Conservation (phyloP, 345 rosid species). For the Eucalyptus fibrosa region DNA sequence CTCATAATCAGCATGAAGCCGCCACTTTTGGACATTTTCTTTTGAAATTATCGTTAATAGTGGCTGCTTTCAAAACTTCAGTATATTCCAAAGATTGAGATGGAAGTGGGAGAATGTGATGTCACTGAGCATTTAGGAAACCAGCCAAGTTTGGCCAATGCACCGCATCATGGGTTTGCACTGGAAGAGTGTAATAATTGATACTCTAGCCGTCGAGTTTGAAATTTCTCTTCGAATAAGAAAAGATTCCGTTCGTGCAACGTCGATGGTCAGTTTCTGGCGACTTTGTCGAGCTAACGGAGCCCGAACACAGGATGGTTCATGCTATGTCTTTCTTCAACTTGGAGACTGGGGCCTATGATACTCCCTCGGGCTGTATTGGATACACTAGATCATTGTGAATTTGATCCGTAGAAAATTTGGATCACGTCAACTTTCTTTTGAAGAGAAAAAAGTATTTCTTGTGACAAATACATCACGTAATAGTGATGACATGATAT, state of each 20-base stretch:
- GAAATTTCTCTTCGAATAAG: neutral
- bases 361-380: neutral
- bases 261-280: neutral
- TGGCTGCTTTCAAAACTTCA: neutral
- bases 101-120: neutral
- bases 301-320: neutral
- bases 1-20: neutral
- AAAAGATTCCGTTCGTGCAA: neutral
- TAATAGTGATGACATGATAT: neutral
- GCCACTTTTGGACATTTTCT: neutral
- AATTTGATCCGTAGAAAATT: neutral
- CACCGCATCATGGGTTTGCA: neutral
- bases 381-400: neutral
- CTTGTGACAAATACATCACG: neutral
- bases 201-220: neutral
- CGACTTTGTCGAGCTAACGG: neutral
- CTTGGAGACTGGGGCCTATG: neutral
- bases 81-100: neutral
- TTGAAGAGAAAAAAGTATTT: neutral
- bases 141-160: neutral
- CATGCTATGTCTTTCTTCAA: neutral
- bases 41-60: neutral
- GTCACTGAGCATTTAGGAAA: neutral
- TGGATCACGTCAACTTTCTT: neutral
- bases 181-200: neutral